Evolutionary conservation across 352 stramenopile genomes (phyloP), one percentile per base, ranked within the genome.

Genomic region (Globisporangium lucens): DNA sequence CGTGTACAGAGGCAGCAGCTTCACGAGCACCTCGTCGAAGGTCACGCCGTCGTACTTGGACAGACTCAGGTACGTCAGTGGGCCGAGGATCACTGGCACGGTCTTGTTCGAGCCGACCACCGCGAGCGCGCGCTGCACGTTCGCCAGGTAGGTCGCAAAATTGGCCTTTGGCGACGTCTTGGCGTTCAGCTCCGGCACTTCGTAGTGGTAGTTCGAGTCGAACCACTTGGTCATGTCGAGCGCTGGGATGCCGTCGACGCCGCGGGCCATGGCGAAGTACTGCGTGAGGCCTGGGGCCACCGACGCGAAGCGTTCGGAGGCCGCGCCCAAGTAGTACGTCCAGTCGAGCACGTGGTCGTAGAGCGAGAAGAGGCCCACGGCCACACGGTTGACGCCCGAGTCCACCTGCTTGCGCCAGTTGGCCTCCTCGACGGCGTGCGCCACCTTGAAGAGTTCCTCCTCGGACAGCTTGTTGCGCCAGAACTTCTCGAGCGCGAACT

Each of bases 221-320:
- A 98, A 97, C 89, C 89, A 98, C 81, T 98, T 97, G 74, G 89
- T 98, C 93, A 98, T 97, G 73, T 97, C 93, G 43, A 98, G 82
- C 7, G 93, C 93, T 9, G 81, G 77, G 73, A 95, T 96, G 66
- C 89, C 90, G 73, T 98, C 89, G 3, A 95, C 79, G 55, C 92
- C 91, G 56, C 91, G 86, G 4, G 90, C 89, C 90, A 98, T 97
- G 58, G 89, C 88, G 75, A 98, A 97, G 79, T 97, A 93, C 72
- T 91, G 85, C 41, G 82, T 63, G 3, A 93, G 75, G 35, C 83
- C 83, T 17, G 69, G 69, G 1, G 76, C 69, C 35, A 97, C 78
- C 57, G 76, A 77, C 30, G 81, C 73, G 74, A 95, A 95, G n/a
- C 89, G 83, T 69, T 89, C 75, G 0, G 89, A 89, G 22, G 89